Conservation (phyloP, 1,284 basidiomycete species). For the Meira miltonrushii region DNA sequence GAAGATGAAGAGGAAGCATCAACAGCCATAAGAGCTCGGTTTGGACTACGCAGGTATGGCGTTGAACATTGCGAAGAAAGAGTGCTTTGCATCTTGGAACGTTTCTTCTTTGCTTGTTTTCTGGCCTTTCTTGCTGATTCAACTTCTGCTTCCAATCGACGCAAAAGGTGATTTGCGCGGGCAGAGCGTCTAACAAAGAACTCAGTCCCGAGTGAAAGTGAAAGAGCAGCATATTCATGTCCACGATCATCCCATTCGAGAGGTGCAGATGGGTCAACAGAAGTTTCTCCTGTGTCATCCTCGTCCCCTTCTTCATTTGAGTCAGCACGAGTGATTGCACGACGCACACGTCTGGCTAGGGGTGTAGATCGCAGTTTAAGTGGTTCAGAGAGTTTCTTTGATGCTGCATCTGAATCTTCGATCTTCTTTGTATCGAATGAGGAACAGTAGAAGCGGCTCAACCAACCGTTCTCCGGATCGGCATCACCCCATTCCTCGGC, state of each 20-base stretch:
- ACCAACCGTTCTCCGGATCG: constrained; percentile 42
- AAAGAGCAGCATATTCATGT: constrained; percentile 40
- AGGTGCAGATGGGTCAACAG: not conserved
- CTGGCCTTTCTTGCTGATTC: constrained; percentile 3
- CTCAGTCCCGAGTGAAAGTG: constrained; percentile 39
- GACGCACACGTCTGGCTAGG: not conserved
- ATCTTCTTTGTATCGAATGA: not conserved
- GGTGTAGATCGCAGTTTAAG: not conserved
- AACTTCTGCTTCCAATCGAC: constrained; percentile 36
- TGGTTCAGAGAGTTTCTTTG: not conserved
- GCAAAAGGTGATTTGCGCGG: constrained; percentile 37
- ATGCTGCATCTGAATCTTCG: not conserved
- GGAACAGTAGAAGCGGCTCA: constrained; percentile 41
- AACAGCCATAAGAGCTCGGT: not conserved
- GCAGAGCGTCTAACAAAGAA: constrained; percentile 43
- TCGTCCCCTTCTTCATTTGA: not conserved
- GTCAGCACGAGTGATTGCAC: not conserved
- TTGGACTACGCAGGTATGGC: not conserved
- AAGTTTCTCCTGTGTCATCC: not conserved
- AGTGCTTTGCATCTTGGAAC: not conserved
- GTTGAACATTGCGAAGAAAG: not conserved
- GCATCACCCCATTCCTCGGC: constrained; percentile 36
- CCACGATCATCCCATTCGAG: constrained; percentile 41
- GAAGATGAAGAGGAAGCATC: not conserved
- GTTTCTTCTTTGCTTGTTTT: not conserved